Evolutionary conservation across 2,329 filamentous ascomycete species (phyloP), one percentile per base, ranked within the genome.

Genomic region (Fusarium chaquense): DNA sequence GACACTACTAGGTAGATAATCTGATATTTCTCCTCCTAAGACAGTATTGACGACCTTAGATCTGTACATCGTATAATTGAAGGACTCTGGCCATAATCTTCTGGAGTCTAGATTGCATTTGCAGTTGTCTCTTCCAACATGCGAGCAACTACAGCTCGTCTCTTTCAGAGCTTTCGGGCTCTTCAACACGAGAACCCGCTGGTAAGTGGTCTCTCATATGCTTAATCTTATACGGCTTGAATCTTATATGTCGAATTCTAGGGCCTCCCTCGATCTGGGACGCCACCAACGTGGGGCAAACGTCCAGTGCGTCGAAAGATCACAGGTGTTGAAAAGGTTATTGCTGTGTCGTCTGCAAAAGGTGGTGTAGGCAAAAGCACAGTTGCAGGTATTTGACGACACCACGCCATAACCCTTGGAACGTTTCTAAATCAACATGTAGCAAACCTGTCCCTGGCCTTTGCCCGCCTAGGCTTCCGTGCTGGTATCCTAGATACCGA

Each of bases 321-420:
- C 72, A 87, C 87, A 28, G 90, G 94, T 78, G 95, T 99, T 26
- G 87, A 89, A 70, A 97, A 97, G 78, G 90, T 98, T n/a, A 89
- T 99, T 62, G 94, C 94, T n/a, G 93, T 99, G 16, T 97, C 94
- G 6, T 98, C 94, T 2, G 96, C 96, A 16, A 99, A 99, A 78
- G 96, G 96, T 4, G 96, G 96, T n/a, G 96, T 99, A 1, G 96
- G 96, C 2, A 99, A 99, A 78, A 97, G 93, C 73, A 99, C 96
- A 10, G 90, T 98, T 45, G 91, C 95, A 62, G 91, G 93, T 93
- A 79, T 36, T 58, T 18, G 61, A 32, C 6, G 7, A 28, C 11
- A 15, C 26, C 8, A 12, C 24, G 22, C 44, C 22, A 13, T 36
- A 26, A 10, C 6, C 13, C 12, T 24, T n/a, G 35, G 40, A 4